Percentiles rank a stretch among this genome's conserved stretches.
phyloP scores from a whole-genome alignment of 352 stramenopile species.

The Pythium folliculosum region DNA sequence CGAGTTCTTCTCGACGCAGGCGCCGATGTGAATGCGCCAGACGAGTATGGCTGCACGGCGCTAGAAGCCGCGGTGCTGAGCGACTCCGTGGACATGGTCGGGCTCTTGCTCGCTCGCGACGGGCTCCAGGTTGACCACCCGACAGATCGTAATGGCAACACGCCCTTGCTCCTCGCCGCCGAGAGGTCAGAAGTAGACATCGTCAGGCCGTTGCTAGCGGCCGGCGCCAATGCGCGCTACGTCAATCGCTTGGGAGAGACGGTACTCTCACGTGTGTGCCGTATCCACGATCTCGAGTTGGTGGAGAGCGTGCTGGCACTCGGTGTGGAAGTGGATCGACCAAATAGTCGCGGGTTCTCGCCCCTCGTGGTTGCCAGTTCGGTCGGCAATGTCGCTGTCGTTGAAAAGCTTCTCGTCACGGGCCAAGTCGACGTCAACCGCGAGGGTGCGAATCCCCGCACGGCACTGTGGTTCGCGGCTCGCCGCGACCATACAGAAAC shows the following conservation, averaged over 20 bases:
- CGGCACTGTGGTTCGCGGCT: background rate
- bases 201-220: background rate
- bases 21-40: too few relatives aligned
- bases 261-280: background rate
- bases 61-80: too few relatives aligned
- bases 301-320: background rate
- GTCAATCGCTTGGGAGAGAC: background rate
- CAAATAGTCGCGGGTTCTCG: background rate
- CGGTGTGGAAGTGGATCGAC: background rate
- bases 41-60: too few relatives aligned
- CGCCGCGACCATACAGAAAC: background rate
- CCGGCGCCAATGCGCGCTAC: background rate
- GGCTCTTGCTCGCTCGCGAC: too few relatives aligned
- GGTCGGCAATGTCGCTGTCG: background rate
- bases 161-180: background rate
- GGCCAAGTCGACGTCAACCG: background rate
- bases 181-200: too few relatives aligned
- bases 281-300: background rate
- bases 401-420: background rate
- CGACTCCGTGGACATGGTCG: too few relatives aligned
- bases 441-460: background rate
- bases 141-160: background rate
- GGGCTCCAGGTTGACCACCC: background rate
- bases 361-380: background rate
- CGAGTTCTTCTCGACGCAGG: too few relatives aligned